phyloP scores from a whole-genome alignment of 2,329 filamentous ascomycete species.

The Fusarium sp. region DNA sequence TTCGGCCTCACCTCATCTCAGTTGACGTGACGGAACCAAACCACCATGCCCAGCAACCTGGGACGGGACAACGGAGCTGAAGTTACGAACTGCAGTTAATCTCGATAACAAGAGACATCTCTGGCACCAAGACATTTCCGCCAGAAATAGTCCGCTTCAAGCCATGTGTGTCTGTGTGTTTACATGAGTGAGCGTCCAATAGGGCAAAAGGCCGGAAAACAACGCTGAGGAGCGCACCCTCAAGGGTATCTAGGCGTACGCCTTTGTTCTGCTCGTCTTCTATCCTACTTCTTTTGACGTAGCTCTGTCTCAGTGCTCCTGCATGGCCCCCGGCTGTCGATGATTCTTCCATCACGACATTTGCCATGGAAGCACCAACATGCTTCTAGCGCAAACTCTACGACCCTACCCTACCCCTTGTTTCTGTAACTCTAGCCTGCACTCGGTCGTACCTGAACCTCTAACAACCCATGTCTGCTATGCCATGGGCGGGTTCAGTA shows the following conservation, averaged over 20 bases:
- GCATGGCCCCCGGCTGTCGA: slow-evolving; percentile 17
- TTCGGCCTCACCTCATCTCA: background rate
- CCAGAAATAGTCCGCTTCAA: slow-evolving; percentile 19
- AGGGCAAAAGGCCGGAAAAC: slow-evolving; percentile 32
- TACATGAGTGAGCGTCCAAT: slow-evolving; percentile 23
- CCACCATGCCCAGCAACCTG: background rate
- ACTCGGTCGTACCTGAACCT: slow-evolving; percentile 18
- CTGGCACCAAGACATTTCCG: background rate
- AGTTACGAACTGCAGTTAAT: slow-evolving; percentile 2
- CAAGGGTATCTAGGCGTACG: slow-evolving; percentile 1
- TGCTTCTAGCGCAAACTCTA: slow-evolving; percentile 45
- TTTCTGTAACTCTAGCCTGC: slow-evolving; percentile 3
- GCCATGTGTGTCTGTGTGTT: slow-evolving; percentile 35
- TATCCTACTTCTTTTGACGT: slow-evolving; percentile 32
- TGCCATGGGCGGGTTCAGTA: background rate
- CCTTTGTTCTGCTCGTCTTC: slow-evolving; percentile 19
- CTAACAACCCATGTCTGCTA: slow-evolving; percentile 4
- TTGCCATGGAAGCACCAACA: slow-evolving; percentile 29
- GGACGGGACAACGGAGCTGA: background rate
- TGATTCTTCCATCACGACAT: slow-evolving; percentile 20
- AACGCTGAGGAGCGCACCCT: slow-evolving; percentile 34
- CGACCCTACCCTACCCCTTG: slow-evolving; percentile 17
- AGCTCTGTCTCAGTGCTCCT: slow-evolving; percentile 31
- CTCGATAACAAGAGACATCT: slow-evolving; percentile 7
- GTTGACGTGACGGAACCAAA: too few relatives aligned